Evolutionary conservation across 805 yeast species (phyloP).

Genomic region (Wickerhamiella sergipiensis): DNA sequence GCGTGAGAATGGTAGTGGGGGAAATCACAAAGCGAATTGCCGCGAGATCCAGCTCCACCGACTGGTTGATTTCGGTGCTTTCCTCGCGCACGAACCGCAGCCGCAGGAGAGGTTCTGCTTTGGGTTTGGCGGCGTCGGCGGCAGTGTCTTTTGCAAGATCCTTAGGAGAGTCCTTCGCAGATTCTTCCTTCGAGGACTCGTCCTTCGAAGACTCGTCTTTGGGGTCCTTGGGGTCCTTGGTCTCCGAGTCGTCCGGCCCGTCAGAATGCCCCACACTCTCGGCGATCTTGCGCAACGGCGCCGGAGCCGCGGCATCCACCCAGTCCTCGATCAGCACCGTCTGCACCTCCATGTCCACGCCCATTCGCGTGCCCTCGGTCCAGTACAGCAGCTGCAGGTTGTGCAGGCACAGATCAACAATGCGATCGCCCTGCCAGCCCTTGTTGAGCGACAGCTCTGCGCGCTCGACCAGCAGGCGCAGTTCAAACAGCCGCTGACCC

Average conservation of each 20-base stretch:
- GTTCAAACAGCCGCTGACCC: constrained; percentile 55
- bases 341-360: constrained; percentile 46
- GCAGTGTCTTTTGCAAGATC: neutral
- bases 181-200: neutral
- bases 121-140: neutral
- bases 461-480: constrained; percentile 52
- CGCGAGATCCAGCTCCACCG: constrained; percentile 56
- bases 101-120: neutral
- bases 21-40: constrained; percentile 64
- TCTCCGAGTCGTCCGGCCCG: constrained; percentile 31
- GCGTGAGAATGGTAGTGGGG: constrained; percentile 61
- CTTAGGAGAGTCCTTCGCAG: neutral
- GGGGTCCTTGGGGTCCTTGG: constrained; percentile 5
- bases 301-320: constrained; percentile 46
- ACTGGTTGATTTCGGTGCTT: constrained; percentile 48
- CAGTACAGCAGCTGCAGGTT: constrained; percentile 44
- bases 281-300: constrained; percentile 53
- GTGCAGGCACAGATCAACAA: constrained; percentile 64
- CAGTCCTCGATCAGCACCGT: constrained; percentile 65
- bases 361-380: constrained; percentile 48
- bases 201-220: neutral
- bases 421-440: constrained; percentile 55
- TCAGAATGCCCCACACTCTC: constrained; percentile 27
- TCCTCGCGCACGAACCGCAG: neutral
- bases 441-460: constrained; percentile 51